Conservation (phyloP, 2,329 filamentous ascomycete genomes). For the Sporothrix protearum region DNA sequence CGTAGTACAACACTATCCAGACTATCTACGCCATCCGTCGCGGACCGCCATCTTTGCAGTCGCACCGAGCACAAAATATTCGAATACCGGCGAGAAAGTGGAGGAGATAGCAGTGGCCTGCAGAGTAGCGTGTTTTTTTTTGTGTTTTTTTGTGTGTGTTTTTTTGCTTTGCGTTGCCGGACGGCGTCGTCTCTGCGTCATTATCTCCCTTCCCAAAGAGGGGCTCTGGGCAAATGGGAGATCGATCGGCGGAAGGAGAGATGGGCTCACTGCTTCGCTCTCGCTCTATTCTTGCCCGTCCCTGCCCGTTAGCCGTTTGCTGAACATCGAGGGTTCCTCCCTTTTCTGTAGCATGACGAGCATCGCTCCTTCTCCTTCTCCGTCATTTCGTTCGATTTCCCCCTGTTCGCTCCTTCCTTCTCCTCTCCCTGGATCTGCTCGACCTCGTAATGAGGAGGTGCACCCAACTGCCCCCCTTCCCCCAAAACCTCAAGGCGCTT, state of each 20-base stretch:
- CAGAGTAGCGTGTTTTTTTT: conserved; percentile 5
- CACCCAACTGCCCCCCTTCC: conserved; percentile 5
- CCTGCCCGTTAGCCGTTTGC: conserved; percentile 5
- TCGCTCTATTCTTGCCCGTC: not conserved
- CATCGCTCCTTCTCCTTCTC: not conserved
- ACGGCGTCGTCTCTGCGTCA: not conserved
- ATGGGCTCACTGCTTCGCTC: not conserved
- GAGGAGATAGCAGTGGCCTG: not conserved
- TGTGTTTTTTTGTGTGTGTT: no score
- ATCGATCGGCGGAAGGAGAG: not conserved
- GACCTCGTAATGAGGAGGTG: conserved; percentile 10
- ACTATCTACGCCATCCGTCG: not conserved
- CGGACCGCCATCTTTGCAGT: not conserved
- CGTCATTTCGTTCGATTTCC: not conserved
- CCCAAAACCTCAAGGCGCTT: not conserved
- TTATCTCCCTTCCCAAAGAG: not conserved
- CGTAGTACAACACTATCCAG: not conserved
- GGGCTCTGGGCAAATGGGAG: not conserved
- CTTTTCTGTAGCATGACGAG: not conserved
- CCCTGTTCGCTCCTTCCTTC: conserved; percentile 4
- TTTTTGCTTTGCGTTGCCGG: not conserved
- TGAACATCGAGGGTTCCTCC: not conserved
- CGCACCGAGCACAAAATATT: not conserved
- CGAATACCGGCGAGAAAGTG: not conserved
- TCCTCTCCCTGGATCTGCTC: not conserved